Evolutionary conservation across 2,329 filamentous ascomycete species (phyloP).

Genomic region (Fusarium nisikadoi): DNA sequence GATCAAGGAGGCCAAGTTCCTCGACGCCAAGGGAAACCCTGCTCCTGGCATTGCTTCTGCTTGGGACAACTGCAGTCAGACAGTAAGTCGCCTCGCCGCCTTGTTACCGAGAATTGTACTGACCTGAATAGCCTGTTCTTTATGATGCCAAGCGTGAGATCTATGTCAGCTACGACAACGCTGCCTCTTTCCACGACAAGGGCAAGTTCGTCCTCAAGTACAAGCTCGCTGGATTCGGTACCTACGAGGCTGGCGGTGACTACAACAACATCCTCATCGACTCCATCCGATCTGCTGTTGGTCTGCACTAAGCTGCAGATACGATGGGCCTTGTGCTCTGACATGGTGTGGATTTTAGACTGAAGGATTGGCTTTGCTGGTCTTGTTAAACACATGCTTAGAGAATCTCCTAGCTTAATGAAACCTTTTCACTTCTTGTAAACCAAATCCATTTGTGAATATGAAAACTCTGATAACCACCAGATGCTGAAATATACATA

Average conservation of each 20-base stretch:
- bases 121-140: constrained; percentile 22
- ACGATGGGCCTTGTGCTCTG: background rate
- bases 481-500: accelerated
- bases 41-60: constrained; percentile 20
- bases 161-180: constrained; percentile 37
- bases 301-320: background rate
- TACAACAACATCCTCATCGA: constrained; percentile 37
- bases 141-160: constrained; percentile 29
- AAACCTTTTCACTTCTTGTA: background rate
- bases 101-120: background rate
- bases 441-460: background rate
- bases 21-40: constrained; percentile 23
- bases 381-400: background rate
- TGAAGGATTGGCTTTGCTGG: background rate
- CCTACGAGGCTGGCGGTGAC: constrained; percentile 37
- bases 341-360: background rate
- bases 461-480: accelerated
- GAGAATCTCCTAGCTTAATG: background rate
- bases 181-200: constrained; percentile 26
- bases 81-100: constrained; percentile 12
- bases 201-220: constrained; percentile 25
- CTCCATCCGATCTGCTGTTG: constrained; percentile 24
- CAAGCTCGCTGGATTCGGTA: constrained; percentile 29
- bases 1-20: constrained; percentile 32
- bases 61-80: constrained; percentile 35